Evolutionary conservation across 192 early-diverging fungal genomes (phyloP), one percentile per base, ranked within the genome.

Genomic region (Chytriomyces sp.): DNA sequence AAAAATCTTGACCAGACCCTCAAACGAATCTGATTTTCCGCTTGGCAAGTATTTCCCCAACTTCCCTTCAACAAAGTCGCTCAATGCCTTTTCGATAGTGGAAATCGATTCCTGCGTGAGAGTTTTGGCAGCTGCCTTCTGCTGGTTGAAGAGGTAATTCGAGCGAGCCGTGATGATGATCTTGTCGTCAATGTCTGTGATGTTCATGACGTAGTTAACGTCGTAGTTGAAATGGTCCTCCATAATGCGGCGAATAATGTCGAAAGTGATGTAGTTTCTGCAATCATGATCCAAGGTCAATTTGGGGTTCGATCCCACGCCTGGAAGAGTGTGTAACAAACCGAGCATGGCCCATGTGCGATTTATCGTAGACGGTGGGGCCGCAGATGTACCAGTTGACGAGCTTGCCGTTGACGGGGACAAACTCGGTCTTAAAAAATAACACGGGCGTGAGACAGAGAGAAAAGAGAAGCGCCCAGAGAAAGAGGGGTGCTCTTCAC

Each of bases 141-240:
- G 90, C 78, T 70, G 83, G 75, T 83, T 91, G 89, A 88, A 84
- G 47, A 99, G 84, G 77, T 93, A 85, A 69, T 91, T 90, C 53
- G 96, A 93, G n/a, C 97, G 91, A 57, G 96, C 93, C 23, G 90
- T 90, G 60, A 93, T 73, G 76, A 99, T 99, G 76, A 87, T 87
- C 92, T 99, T 99, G 80, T 99, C 97, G 80, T 99, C 97, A 79
- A 99, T 94, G 78, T 99, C 97, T 44, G 97, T 99, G 61, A 99
- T 92, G 81, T 99, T 99, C 89, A 97, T 95, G 26, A 99, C 95
- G 82, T 94, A 92, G 50, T 90, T 84, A 57, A 99, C 92, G 67
- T 99, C 92, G 83, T 97, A 99, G 66, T 89, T 89, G 79, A 99
- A 95, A 82, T 97, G 98, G 74, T 98, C 96, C 77, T 94, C 91